These are phyloP conservation scores for Prunella vulgaris DNA, from an alignment of 257 asterid species.

Conservation along the genomic window DNA sequence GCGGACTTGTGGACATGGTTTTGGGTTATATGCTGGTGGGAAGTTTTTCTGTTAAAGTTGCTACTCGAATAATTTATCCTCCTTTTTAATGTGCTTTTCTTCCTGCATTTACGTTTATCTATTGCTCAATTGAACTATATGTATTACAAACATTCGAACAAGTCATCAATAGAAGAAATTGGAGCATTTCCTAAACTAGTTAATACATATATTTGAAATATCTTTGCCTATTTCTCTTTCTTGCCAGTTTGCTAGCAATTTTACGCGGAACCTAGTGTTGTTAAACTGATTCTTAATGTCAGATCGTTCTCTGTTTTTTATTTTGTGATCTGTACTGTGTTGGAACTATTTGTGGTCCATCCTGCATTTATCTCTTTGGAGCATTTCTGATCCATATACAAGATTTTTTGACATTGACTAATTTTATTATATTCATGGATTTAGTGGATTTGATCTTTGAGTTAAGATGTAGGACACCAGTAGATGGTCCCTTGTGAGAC, in stretches of 20 bases:
- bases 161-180: constrained; percentile 4
- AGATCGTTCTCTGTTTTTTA: not conserved
- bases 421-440: not conserved
- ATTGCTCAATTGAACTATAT: constrained; percentile 5
- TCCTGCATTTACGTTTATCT: constrained; percentile 9
- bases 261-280: not conserved
- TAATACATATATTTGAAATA: not conserved
- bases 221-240: not conserved
- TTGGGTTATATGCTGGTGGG: constrained; percentile 4
- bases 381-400: not conserved
- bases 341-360: not conserved
- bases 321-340: not conserved
- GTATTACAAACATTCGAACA: constrained; percentile 5
- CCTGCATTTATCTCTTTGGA: not conserved
- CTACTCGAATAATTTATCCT: constrained; percentile 19
- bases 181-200: not conserved
- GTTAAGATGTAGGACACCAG: not conserved
- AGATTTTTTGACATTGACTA: constrained; percentile 1
- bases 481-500: not conserved
- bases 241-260: not conserved
- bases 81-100: constrained; percentile 19
- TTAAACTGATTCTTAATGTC: not conserved
- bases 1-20: not conserved
- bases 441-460: not conserved
- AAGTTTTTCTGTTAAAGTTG: not conserved